Evolutionary conservation across 2,329 filamentous ascomycete genomes (phyloP).

Genomic region (Zasmidium cellare): DNA sequence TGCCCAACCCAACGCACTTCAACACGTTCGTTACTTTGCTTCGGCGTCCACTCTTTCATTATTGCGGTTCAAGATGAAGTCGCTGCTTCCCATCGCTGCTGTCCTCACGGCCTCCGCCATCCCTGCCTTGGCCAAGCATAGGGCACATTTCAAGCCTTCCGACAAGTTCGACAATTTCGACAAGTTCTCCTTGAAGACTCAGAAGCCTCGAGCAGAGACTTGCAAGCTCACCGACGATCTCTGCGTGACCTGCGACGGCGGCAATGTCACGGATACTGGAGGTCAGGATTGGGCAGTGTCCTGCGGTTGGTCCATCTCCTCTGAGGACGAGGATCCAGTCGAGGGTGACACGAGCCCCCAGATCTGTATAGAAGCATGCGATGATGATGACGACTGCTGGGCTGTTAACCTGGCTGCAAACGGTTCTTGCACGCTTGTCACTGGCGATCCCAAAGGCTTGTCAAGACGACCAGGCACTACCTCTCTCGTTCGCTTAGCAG

Average conservation of each 20-base stretch:
- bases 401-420: slow-evolving; percentile 25
- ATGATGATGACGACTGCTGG: slow-evolving; percentile 24
- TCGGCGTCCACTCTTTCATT: slow-evolving; percentile 6
- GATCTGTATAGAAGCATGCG: slow-evolving; percentile 28
- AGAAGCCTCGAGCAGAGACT: neutral
- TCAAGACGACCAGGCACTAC: slow-evolving; percentile 10
- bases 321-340: slow-evolving; percentile 13
- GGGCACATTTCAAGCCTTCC: neutral
- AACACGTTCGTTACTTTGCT: slow-evolving; percentile 6
- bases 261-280: slow-evolving; percentile 21
- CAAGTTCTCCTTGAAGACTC: neutral
- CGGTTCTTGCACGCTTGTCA: slow-evolving; percentile 21
- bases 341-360: slow-evolving; percentile 11
- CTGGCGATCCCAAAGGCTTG: slow-evolving; percentile 17
- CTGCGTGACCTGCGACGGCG: slow-evolving; percentile 26
- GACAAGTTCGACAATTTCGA: neutral
- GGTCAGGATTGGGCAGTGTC: slow-evolving; percentile 22
- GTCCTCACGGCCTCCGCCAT: slow-evolving; percentile 3
- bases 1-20: slow-evolving; percentile 1
- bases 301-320: slow-evolving; percentile 22
- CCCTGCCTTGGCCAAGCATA: slow-evolving; percentile 2
- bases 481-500: slow-evolving; percentile 14
- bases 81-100: slow-evolving; percentile 1
- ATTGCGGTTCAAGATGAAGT: slow-evolving; percentile 6
- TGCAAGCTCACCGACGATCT: slow-evolving; percentile 6